A percentile compares a stretch with the other conserved stretches of the same genome.
phyloP scores from a whole-genome alignment of 2,329 filamentous ascomycete species.

The Dryadomyces quercus-mongolicae region DNA sequence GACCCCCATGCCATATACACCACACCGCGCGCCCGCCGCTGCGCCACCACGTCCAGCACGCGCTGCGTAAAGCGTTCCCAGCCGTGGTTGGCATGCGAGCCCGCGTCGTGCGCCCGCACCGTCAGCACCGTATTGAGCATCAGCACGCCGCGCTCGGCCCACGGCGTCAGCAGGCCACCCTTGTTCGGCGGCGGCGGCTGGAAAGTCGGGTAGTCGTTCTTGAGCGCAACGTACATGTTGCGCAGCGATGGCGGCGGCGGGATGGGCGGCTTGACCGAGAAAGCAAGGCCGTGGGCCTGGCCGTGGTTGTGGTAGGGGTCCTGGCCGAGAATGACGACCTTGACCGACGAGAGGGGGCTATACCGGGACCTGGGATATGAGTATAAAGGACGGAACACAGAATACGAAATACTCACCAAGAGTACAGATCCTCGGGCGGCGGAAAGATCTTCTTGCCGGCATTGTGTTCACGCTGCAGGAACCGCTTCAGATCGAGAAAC shows the following conservation, averaged over 20 bases:
- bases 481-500: constrained; percentile 80
- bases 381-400: background rate
- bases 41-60: constrained; percentile 76
- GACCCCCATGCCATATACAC: constrained; percentile 93
- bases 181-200: constrained; percentile 65
- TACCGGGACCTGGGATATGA: constrained; percentile 74
- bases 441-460: constrained; percentile 74
- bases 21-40: constrained; percentile 65
- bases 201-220: constrained; percentile 80
- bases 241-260: constrained; percentile 77
- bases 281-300: constrained; percentile 92
- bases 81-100: constrained; percentile 72
- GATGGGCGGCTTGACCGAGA: constrained; percentile 85
- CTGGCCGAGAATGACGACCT: constrained; percentile 87
- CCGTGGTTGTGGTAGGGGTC: constrained; percentile 95
- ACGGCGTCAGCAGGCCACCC: constrained; percentile 75
- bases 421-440: constrained; percentile 80
- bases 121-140: constrained; percentile 93
- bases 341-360: constrained; percentile 78
- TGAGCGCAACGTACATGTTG: constrained; percentile 86
- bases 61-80: constrained; percentile 93
- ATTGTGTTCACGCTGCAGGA: constrained; percentile 66
- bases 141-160: constrained; percentile 87
- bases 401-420: constrained; percentile 54
- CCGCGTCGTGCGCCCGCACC: constrained; percentile 78